Percentiles rank a stretch among this genome's conserved stretches.
These are phyloP conservation scores for Paxillus ammoniavirescens DNA, from an alignment of 768 basidiomycete genomes.

Conservation along the genomic window DNA sequence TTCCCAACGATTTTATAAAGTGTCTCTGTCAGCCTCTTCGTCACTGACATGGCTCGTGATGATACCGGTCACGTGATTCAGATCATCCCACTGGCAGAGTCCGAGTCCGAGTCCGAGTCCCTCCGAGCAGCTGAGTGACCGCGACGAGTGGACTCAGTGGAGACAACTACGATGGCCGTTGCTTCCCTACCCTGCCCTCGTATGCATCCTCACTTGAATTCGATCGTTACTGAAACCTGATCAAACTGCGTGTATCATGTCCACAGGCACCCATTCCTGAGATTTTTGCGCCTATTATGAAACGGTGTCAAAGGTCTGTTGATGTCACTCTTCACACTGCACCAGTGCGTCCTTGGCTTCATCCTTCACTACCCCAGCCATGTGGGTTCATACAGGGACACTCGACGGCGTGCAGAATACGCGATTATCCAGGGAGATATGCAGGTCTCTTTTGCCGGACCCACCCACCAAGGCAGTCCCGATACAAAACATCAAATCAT, in stretches of 20 bases:
- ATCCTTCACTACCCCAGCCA: neutral
- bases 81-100: neutral
- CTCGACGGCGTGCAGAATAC: neutral
- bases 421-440: neutral
- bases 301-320: neutral
- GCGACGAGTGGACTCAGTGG: too few relatives aligned
- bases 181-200: too few relatives aligned
- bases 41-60: neutral
- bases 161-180: too few relatives aligned
- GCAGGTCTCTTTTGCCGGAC: neutral
- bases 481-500: too few relatives aligned
- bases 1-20: slow-evolving; percentile 15
- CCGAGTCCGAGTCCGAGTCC: too few relatives aligned
- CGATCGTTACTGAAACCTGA: too few relatives aligned
- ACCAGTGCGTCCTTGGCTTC: neutral
- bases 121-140: too few relatives aligned
- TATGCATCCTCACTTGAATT: neutral
- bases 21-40: slow-evolving; percentile 2
- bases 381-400: neutral
- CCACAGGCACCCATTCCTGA: neutral
- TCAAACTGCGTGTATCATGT: neutral
- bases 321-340: neutral
- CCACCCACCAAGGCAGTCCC: too few relatives aligned
- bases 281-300: neutral
- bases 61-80: neutral